Evolutionary conservation across 805 yeast species (phyloP), one percentile per base, ranked within the genome.

Genomic region (Crinitomyces ghanaensis): DNA sequence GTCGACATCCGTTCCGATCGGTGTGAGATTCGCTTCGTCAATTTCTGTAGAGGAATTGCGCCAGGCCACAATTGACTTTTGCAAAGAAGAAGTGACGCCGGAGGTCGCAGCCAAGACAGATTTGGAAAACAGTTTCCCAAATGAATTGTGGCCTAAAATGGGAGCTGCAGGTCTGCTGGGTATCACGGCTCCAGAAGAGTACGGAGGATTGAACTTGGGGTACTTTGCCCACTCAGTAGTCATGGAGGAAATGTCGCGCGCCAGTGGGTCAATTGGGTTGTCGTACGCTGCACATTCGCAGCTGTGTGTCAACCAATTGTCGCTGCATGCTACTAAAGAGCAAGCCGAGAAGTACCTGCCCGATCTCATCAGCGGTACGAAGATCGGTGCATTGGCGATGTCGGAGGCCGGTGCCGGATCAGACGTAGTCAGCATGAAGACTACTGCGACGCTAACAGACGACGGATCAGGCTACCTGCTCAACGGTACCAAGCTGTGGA

Each of bases 271-370:
- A 5, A 51, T 51, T 37, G 56, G 44, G 4, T 43, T 51, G 15
- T 51, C 55, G 11, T 51, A 51, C 38, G 49, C 53, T 14, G 56
- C 56, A 3, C 56, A 51, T 34, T 50, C 56, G 2, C 55, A 51
- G 39, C 48, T 51, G 19, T 51, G 56, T 31, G 49, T 51, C 26
- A 51, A 51, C 41, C 56, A 51, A 38, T 41, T 51, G 26, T 33
- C 53, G 16, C 41, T 51, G 13, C 55, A 51, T 31, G 34, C 48
- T 18, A 48, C 48, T 19, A 31, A 30, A 5, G 49, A 38, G 29
- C 56, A 51, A 38, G 42, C 41, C 6, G 48, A 44, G 21, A 51
- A 51, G 39, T 51, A 45, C 38, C 46, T 51, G 19, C 50, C 53
- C 3, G 49, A 40, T 14, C 44, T 51, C 23, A 48, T 51, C 25